A percentile compares a stretch with the other conserved stretches of the same genome.
Conservation (phyloP, 352 stramenopile species). For the Saprolegnia diclina region DNA sequence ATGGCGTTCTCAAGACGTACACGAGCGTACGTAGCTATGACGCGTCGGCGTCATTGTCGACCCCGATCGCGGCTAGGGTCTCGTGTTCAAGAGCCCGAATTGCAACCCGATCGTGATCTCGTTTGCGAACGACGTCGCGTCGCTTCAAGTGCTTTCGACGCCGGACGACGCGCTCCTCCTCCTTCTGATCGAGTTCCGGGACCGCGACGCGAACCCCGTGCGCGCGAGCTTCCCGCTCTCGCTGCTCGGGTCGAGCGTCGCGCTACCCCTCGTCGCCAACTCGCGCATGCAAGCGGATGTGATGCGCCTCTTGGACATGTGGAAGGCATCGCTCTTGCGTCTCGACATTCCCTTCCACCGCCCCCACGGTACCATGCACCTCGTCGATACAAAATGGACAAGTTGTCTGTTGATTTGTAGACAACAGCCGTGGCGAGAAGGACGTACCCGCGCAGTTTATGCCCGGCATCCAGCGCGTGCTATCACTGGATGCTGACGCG, state of each 20-base stretch:
- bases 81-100: conserved; percentile 52
- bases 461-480: background rate
- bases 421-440: background rate
- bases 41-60: background rate
- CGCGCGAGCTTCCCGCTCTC: conserved; percentile 35
- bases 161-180: conserved; percentile 60
- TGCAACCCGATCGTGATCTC: conserved; percentile 60
- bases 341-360: conserved; percentile 53
- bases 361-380: conserved; percentile 31
- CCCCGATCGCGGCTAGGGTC: conserved; percentile 29
- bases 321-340: conserved; percentile 44
- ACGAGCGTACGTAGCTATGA: conserved; percentile 28
- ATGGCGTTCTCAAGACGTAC: conserved; percentile 47
- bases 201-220: conserved; percentile 34
- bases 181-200: conserved; percentile 48
- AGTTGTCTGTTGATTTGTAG: background rate
- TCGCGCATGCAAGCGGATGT: conserved; percentile 64
- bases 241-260: conserved; percentile 31
- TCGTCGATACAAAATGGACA: background rate
- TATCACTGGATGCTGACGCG: background rate
- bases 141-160: conserved; percentile 45
- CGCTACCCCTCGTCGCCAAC: conserved; percentile 51
- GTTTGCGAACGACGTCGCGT: conserved; percentile 47
- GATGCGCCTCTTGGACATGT: conserved; percentile 43
- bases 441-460: background rate